Evolutionary conservation across 495 filamentous ascomycete species (phyloP), one percentile per base, ranked within the genome.

Genomic region (Entonaema liquescens): DNA sequence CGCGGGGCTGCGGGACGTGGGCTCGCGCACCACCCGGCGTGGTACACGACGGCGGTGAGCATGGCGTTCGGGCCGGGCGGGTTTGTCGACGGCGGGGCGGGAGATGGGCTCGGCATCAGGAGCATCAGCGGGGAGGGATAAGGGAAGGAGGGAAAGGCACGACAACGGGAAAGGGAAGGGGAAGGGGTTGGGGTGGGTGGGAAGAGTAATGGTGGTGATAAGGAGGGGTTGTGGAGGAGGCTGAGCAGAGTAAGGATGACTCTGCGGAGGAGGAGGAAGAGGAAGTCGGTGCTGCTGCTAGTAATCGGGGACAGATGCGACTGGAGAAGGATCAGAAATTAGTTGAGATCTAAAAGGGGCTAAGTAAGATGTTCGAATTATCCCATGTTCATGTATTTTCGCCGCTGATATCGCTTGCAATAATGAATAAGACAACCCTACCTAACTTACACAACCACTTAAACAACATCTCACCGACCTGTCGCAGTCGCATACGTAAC

Each of bases 1-100:
- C 0, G 66, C 63, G 1, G 80, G 76, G 25, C 75, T 83, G 17
- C 59, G 72, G 28, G 77, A 78, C 49, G 76, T 83, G 81, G 81
- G 6, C 72, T 83, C 3, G 31, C 15, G 19, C 74, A 77, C 56
- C 70, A 74, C 52, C 81, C 81, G 0, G 62, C 47, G 25, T 83
- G 82, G 82, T 83, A 68, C 64, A 67, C 42, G 11, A 29, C 35
- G 2, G 63, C 44, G 7, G 54, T 60, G 57, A 62, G 23, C 23
- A 71, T 65, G 62, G 54, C 59, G 42, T 66, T 26, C 28, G 55
- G 53, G 19, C 21, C 23, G 11, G 65, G 40, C 1, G 63, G 63
- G 8, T 38, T 47, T 44, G 40, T 5, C 12, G 13, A 11, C 28
- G 25, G 35, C 17, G 57, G 12, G 33, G 54, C 26, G 25, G 21